phyloP scores from a whole-genome alignment of 345 rosid species.

The Brassica napus region DNA sequence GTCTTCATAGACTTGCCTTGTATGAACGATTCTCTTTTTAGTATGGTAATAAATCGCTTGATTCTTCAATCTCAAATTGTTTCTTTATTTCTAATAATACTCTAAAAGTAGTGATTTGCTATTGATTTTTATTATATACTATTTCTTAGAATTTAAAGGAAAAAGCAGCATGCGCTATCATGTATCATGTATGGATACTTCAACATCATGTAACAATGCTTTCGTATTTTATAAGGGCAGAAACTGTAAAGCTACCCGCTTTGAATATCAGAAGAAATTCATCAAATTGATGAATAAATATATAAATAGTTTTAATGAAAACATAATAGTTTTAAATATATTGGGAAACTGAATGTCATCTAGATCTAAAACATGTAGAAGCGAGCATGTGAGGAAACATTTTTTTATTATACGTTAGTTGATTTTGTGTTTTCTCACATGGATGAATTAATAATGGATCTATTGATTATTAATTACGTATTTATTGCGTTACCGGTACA shows the following conservation, averaged over 20 bases:
- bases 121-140: neutral
- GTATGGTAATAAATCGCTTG: neutral
- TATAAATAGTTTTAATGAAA: neutral
- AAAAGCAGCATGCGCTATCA: neutral
- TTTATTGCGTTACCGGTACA: constrained; percentile 23
- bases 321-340: neutral
- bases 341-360: neutral
- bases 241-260: constrained; percentile 1
- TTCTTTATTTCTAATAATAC: neutral
- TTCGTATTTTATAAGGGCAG: neutral
- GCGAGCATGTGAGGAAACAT: constrained; percentile 11
- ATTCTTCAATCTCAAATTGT: neutral
- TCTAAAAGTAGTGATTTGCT: neutral
- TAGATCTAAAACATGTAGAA: constrained; percentile 4
- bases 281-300: neutral
- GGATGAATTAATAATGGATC: constrained; percentile 34
- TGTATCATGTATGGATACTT: neutral
- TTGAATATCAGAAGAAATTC: neutral
- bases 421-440: constrained; percentile 22
- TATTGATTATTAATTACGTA: constrained; percentile 8
- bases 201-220: neutral
- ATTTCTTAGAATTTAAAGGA: neutral
- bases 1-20: neutral
- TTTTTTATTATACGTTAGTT: neutral
- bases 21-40: neutral